Conservation (phyloP, 1,284 basidiomycete species). For the Ceratobasidium sp. region DNA sequence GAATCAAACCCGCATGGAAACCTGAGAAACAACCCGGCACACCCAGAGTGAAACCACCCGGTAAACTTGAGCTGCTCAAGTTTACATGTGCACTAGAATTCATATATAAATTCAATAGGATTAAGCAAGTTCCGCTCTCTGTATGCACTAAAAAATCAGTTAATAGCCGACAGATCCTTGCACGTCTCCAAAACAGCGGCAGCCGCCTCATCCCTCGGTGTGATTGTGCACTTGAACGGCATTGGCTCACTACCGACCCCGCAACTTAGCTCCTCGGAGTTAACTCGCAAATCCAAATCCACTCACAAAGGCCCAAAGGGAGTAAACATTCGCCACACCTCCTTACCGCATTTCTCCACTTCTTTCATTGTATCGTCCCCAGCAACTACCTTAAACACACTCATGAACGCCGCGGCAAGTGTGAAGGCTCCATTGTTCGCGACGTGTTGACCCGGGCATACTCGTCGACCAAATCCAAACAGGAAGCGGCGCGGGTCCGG, state of each 20-base stretch:
- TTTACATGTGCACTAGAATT: no score
- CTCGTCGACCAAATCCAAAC: conserved; percentile 35
- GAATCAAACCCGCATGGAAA: no score
- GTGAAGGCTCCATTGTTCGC: conserved; percentile 32
- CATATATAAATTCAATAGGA: no score
- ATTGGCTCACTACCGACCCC: conserved; percentile 1
- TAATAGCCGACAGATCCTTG: not conserved
- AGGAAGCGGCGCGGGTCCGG: conserved; percentile 23
- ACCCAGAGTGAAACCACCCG: no score
- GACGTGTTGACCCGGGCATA: conserved; percentile 33
- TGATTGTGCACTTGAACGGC: conserved; percentile 6
- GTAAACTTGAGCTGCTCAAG: no score
- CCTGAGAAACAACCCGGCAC: no score
- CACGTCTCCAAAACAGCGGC: conserved; percentile 8
- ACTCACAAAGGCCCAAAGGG: conserved; percentile 25
- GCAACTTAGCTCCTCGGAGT: not conserved
- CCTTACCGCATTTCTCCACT: not conserved
- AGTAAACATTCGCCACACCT: conserved; percentile 19
- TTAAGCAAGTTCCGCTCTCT: no score
- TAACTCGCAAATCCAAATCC: not conserved
- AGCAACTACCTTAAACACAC: conserved; percentile 15
- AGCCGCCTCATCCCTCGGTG: conserved; percentile 11
- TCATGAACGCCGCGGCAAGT: conserved; percentile 24
- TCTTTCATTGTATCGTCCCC: conserved; percentile 4
- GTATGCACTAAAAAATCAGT: no score